Percentiles rank a stretch among this genome's conserved stretches.
Evolutionary conservation across 108 stramenopile genomes (phyloP).

Genomic region (Fragilariopsis cylindrus): DNA sequence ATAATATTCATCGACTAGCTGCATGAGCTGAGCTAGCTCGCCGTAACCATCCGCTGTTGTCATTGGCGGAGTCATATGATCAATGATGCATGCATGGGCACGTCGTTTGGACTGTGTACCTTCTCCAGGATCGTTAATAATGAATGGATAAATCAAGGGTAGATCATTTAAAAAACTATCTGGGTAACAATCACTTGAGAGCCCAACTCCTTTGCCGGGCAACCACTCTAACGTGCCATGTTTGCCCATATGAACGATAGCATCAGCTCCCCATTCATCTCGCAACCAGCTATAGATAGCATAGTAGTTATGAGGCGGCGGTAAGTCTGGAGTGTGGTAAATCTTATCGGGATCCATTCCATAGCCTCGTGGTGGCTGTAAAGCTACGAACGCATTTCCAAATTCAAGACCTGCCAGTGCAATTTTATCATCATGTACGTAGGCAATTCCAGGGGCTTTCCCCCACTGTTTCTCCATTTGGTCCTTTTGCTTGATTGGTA

Average conservation of each 20-base stretch:
- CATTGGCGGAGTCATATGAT: constrained; percentile 12
- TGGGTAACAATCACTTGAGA: constrained; percentile 10
- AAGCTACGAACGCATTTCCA: constrained; percentile 10
- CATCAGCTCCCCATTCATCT: constrained; percentile 4
- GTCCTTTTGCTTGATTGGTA: constrained; percentile 3
- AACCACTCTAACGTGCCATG: constrained; percentile 13
- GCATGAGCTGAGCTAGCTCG: constrained; percentile 14
- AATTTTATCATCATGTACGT: constrained; percentile 3
- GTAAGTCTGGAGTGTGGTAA: constrained; percentile 12
- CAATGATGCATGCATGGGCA: constrained; percentile 11
- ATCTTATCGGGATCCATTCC: constrained; percentile 17
- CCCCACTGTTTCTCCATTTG: constrained; percentile 14
- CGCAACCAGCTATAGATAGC: constrained; percentile 5
- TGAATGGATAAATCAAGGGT: constrained; percentile 8
- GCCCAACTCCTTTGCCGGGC: constrained; percentile 10
- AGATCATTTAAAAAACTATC: constrained; percentile 9
- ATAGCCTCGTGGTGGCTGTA: constrained; percentile 8
- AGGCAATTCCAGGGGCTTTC: neutral
- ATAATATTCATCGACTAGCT: constrained; percentile 13
- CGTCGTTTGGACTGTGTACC: constrained; percentile 14
- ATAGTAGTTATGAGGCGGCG: constrained; percentile 13
- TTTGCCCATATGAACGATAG: constrained; percentile 13
- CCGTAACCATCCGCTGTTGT: constrained; percentile 13
- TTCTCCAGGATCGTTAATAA: constrained; percentile 14
- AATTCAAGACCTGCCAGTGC: constrained; percentile 15